Percentiles rank a stretch among this genome's conserved stretches.
phyloP scores from a whole-genome alignment of 176 grass and related monocot species.

The Lolium perenne region DNA sequence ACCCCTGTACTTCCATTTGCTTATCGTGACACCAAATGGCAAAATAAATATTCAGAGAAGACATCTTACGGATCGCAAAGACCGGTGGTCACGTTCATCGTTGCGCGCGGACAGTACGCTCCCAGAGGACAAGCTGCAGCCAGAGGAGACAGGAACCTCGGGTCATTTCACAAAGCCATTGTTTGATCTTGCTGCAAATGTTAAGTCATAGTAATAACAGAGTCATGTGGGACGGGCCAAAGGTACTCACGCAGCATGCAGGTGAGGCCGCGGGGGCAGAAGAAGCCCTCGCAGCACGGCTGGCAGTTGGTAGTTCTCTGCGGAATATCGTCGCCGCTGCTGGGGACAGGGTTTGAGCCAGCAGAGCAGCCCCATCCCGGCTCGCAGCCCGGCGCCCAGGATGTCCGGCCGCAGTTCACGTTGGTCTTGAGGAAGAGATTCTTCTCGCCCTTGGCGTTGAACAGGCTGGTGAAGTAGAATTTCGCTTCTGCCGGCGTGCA shows the following conservation, averaged over 20 bases:
- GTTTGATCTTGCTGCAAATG: neutral
- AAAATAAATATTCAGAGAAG: neutral
- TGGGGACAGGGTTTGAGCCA: neutral
- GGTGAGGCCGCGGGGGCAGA: conserved; percentile 82
- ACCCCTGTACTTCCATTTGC: neutral
- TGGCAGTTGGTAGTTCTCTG: conserved; percentile 49
- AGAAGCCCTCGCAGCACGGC: conserved; percentile 83
- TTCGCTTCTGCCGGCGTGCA: conserved; percentile 70
- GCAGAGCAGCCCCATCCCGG: conserved; percentile 69
- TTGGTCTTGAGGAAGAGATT: conserved; percentile 65
- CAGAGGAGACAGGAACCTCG: neutral
- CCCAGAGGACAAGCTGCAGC: conserved; percentile 85
- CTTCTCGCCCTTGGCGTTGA: conserved; percentile 13
- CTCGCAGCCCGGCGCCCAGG: conserved; percentile 73
- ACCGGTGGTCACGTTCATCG: conserved; percentile 60
- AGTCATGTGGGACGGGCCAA: neutral
- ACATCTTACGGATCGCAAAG: conserved; percentile 92
- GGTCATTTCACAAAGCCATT: conserved; percentile 11
- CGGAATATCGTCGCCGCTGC: conserved; percentile 28
- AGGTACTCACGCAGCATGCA: conserved; percentile 89
- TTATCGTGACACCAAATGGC: conserved; percentile 11
- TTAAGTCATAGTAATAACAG: neutral
- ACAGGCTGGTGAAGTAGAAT: conserved; percentile 74
- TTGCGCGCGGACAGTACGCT: conserved; percentile 76
- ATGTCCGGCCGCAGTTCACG: conserved; percentile 72